Evolutionary conservation across 1,139 yeast species (phyloP).

Genomic region (Hyphopichia wangnamkhiaoensis): DNA sequence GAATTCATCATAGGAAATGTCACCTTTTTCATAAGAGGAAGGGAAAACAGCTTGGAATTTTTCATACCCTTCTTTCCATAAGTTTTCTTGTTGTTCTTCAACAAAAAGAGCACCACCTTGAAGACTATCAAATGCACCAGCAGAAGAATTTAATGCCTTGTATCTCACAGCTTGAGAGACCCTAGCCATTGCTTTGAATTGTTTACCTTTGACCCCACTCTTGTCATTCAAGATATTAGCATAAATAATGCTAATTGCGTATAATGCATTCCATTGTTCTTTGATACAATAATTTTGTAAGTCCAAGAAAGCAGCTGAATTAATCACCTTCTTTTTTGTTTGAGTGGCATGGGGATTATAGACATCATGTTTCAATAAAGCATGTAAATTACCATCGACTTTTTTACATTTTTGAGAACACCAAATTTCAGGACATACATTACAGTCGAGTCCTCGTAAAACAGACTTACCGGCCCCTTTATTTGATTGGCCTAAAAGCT

Average conservation of each 20-base stretch:
- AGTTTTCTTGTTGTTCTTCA: constrained; percentile 56
- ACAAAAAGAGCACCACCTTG: constrained; percentile 53
- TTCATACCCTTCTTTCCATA: constrained; percentile 61
- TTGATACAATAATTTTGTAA: constrained; percentile 65
- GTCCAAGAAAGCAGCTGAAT: constrained; percentile 50
- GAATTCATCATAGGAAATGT: constrained; percentile 54
- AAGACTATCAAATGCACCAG: constrained; percentile 53
- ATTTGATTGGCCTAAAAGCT: constrained; percentile 43
- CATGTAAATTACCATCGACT: constrained; percentile 53
- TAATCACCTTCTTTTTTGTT: constrained; percentile 31
- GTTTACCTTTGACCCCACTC: constrained; percentile 37
- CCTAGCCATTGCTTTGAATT: constrained; percentile 65
- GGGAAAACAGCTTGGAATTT: constrained; percentile 56
- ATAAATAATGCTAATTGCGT: constrained; percentile 60
- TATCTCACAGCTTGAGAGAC: constrained; percentile 69
- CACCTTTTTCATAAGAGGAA: constrained; percentile 22
- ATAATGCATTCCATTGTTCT: constrained; percentile 70
- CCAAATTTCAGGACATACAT: constrained; percentile 70
- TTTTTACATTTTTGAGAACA: constrained; percentile 67
- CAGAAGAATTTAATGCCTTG: constrained; percentile 59
- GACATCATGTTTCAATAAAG: constrained; percentile 55
- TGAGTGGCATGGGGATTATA: constrained; percentile 27
- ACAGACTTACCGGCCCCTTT: constrained; percentile 29
- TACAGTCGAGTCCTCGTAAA: constrained; percentile 64
- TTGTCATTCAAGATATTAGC: constrained; percentile 52